These are phyloP conservation scores for Kwoniella newhampshirensis DNA, from an alignment of 768 basidiomycete species.

Conservation along the genomic window DNA sequence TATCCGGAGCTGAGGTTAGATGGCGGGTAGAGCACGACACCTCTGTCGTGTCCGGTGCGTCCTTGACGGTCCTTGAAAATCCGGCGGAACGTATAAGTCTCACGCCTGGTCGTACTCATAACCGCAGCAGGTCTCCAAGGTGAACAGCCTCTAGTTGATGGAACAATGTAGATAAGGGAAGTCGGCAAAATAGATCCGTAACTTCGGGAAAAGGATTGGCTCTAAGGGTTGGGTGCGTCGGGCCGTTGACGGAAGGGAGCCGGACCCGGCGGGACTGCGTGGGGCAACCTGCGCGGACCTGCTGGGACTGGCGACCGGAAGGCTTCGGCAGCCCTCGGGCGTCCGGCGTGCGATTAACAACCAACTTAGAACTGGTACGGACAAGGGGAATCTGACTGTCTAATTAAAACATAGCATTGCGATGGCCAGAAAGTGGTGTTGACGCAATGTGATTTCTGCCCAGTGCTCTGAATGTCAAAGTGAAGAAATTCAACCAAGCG, in stretches of 20 bases:
- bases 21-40: slow-evolving; percentile 70
- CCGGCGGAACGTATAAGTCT: slow-evolving; percentile 71
- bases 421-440: slow-evolving; percentile 64
- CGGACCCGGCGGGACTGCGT: slow-evolving; percentile 70
- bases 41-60: slow-evolving; percentile 71
- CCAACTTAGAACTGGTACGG: slow-evolving; percentile 73
- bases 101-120: slow-evolving; percentile 73
- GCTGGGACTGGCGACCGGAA: slow-evolving; percentile 57
- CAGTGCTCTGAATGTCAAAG: slow-evolving; percentile 80
- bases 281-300: slow-evolving; percentile 59
- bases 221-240: slow-evolving; percentile 77
- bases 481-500: slow-evolving; percentile 77
- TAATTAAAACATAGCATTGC: slow-evolving; percentile 79
- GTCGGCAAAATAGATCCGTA: slow-evolving; percentile 78
- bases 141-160: slow-evolving; percentile 78
- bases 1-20: slow-evolving; percentile 72
- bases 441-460: slow-evolving; percentile 79
- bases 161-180: slow-evolving; percentile 79
- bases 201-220: slow-evolving; percentile 66
- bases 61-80: slow-evolving; percentile 78
- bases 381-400: slow-evolving; percentile 80
- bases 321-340: slow-evolving; percentile 63
- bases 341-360: slow-evolving; percentile 67
- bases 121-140: slow-evolving; percentile 74
- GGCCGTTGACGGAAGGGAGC: slow-evolving; percentile 72